Evolutionary conservation across 2,329 filamentous ascomycete species (phyloP).

Genomic region (Cladophialophora psammophila): DNA sequence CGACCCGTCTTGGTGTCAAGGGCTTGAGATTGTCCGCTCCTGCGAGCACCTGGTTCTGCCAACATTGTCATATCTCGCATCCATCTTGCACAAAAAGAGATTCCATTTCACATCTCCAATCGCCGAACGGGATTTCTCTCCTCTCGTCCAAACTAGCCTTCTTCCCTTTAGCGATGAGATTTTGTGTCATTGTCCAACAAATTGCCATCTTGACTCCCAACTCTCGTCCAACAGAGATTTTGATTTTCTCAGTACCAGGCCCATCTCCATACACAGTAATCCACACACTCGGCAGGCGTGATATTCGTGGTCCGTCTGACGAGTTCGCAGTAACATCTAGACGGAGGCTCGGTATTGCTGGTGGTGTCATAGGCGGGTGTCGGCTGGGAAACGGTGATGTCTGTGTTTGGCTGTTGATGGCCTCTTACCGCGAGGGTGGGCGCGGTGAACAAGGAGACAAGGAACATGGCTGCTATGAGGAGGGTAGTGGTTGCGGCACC

Average conservation of each 20-base stretch:
- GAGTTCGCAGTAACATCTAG: slow-evolving; percentile 17
- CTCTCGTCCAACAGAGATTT: background rate
- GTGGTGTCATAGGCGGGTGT: background rate
- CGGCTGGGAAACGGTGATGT: slow-evolving; percentile 7
- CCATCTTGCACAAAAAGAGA: background rate
- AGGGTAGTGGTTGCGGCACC: background rate
- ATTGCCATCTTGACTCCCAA: background rate
- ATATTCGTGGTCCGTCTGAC: slow-evolving; percentile 14
- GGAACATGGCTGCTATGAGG: background rate
- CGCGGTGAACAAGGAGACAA: background rate
- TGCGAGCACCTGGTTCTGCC: background rate
- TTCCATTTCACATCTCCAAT: background rate
- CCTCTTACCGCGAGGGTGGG: slow-evolving; percentile 9
- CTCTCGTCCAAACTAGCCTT: background rate
- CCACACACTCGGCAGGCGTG: slow-evolving; percentile 18
- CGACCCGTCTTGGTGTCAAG: background rate
- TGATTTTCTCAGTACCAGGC: slow-evolving; percentile 17
- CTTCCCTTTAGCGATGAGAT: background rate
- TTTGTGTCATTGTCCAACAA: background rate
- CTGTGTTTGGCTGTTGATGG: slow-evolving; percentile 8
- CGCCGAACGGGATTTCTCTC: background rate
- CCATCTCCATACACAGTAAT: slow-evolving; percentile 25
- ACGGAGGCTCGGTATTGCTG: background rate
- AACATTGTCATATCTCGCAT: background rate
- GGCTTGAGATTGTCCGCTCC: background rate